Evolutionary conservation across 2,329 filamentous ascomycete genomes (phyloP), one percentile per base, ranked within the genome.

Genomic region (Onygenales sp.): DNA sequence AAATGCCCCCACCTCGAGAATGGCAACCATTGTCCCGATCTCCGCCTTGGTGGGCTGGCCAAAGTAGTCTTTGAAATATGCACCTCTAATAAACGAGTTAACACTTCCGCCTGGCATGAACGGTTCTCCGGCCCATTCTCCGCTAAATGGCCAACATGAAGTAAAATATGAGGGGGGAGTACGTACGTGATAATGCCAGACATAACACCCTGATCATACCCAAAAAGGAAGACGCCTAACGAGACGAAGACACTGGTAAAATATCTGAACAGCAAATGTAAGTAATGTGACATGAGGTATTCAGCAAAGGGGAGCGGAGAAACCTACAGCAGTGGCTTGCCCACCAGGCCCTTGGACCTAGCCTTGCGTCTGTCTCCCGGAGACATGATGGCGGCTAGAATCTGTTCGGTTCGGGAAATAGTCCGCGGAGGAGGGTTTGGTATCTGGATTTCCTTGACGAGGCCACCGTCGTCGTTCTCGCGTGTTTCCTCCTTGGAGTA

Each of bases 21-120:
- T 97, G 60, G 93, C 92, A 54, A 98, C 93, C 86, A 97, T 97
- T 32, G 91, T 97, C 55, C 92, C 93, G 55, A 98, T 85, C 68
- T 95, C 83, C 46, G 90, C 88, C 62, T 82, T 82, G 27, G 88
- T 86, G 17, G 93, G 93, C 63, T 97, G 84, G 63, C 91, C 78
- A 72, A 98, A 97, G 70, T 95, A 95, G 67, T 91, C 83, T 69
- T 85, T 88, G 69, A 98, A 98, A 69, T 86, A 87, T 8, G 83
- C 79, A 58, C 91, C 91, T 54, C 91, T 96, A 52, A 27, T 37
- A 31, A 53, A 14, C 21, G 11, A 13, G 48, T 9, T 46, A 42
- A 13, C 42, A 57, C 63, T 17, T 17, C 17, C 17, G 17, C 17
- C 17, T 17, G 17, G 17, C 17, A 17, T 17, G 17, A 17, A 17